These are phyloP conservation scores for Lyophyllum decastes DNA, from an alignment of 768 basidiomycete genomes.

Conservation along the genomic window DNA sequence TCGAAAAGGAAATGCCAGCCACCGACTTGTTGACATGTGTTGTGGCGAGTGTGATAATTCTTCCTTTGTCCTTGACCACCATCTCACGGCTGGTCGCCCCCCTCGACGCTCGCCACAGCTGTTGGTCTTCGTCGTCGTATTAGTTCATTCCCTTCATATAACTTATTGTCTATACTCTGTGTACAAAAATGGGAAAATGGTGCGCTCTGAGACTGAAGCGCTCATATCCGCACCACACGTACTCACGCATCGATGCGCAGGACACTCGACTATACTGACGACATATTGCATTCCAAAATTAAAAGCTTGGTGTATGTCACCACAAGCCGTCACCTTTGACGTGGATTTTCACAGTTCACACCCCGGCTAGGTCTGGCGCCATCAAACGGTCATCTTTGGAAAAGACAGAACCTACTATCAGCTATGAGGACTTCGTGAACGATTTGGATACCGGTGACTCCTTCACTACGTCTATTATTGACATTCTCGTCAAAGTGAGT, in stretches of 20 bases:
- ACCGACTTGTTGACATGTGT: slow-evolving; percentile 35
- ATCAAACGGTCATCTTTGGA: slow-evolving; percentile 71
- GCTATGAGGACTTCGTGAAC: slow-evolving; percentile 74
- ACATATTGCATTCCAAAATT: slow-evolving; percentile 73
- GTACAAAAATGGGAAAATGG: slow-evolving; percentile 70
- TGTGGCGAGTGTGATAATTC: slow-evolving; percentile 25
- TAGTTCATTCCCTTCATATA: slow-evolving; percentile 11
- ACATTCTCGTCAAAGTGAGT: slow-evolving; percentile 77
- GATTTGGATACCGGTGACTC: slow-evolving; percentile 80
- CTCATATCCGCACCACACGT: slow-evolving; percentile 8
- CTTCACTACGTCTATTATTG: slow-evolving; percentile 74
- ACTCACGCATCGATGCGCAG: slow-evolving; percentile 36
- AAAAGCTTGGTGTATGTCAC: slow-evolving; percentile 72
- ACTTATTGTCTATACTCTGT: slow-evolving; percentile 22
- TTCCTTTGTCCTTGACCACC: slow-evolving; percentile 30
- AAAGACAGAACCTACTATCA: slow-evolving; percentile 62
- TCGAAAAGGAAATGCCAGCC: slow-evolving; percentile 23
- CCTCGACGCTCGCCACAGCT: not conserved
- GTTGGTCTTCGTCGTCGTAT: not conserved
- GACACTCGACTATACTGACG: slow-evolving; percentile 73
- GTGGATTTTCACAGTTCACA: slow-evolving; percentile 4
- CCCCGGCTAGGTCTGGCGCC: slow-evolving; percentile 58
- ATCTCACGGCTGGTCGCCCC: slow-evolving; percentile 20
- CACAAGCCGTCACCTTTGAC: slow-evolving; percentile 1
- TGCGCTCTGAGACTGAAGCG: slow-evolving; percentile 28